Evolutionary conservation across 2,329 filamentous ascomycete genomes (phyloP), one percentile per base, ranked within the genome.

Genomic region (Escovopsis weberi): DNA sequence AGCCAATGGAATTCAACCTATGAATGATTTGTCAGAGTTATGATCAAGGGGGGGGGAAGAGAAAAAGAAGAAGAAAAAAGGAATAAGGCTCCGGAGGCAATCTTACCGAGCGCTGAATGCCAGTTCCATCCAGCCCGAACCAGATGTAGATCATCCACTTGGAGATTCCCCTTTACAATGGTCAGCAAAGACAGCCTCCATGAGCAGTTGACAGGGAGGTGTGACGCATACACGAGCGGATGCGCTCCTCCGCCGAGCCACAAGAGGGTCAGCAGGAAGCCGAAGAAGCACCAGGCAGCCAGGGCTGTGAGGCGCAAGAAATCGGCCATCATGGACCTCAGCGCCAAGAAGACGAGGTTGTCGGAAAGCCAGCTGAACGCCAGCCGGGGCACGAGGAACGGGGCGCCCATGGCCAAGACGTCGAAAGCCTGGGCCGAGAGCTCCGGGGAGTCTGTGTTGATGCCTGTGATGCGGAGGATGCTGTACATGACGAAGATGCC

Each of bases 121-220:
- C 76, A 4, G 71, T 77, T 6, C 75, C 85, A 52, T 91, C 85
- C 2, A 93, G 73, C 2, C 85, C 85, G 55, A 93, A 91, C 85
- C 85, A 93, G 49, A 93, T 88, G 73, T 83, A 91, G 2, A 91
- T 73, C 84, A 93, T 89, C 85, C 85, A 93, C 60, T 88, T 87
- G 37, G 78, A 78, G 47, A 91, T 87, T 1, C 80, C 84, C 4
- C 69, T 73, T 38, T 11, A 26, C 34, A 2, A 1, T 2, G 2
- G 9, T 46, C 12, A 46, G 44, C n/a, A 38, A 11, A 19, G 15
- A 33, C 10, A 32, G 6, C 23, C 26, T 26, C 30, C 18, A 23
- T 6, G 1, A 19, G 12, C 8, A 30, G 18, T 8, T 15, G 15
- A 15, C 15, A 15, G 30, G 6, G 12, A 12, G 30, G 2, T 12